These are phyloP conservation scores for Leishmania amazonensis DNA, from an alignment of 208 protist genomes.

Conservation along the genomic window DNA sequence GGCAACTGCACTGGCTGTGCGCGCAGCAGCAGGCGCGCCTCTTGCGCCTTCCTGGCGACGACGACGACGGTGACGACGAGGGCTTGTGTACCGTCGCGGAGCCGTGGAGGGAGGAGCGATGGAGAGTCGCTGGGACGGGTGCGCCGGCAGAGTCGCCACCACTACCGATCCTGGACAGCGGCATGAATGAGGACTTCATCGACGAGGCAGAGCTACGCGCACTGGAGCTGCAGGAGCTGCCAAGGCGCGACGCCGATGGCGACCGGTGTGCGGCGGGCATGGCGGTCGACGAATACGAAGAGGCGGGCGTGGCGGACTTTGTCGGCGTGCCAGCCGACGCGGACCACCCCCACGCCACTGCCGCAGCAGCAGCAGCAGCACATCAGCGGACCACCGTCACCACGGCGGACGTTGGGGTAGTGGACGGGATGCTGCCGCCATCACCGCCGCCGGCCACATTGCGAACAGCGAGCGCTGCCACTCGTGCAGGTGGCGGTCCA, in stretches of 20 bases:
- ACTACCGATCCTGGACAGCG: neutral
- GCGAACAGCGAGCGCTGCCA: conserved; percentile 32
- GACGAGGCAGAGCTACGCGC: conserved; percentile 16
- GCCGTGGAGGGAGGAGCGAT: neutral
- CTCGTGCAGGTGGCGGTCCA: conserved; percentile 2
- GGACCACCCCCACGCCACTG: neutral
- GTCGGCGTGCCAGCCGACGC: neutral
- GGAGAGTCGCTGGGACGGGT: neutral
- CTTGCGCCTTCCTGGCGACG: neutral
- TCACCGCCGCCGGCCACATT: conserved; percentile 5
- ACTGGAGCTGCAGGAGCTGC: conserved; percentile 11
- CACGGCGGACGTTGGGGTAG: neutral
- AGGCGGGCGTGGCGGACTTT: neutral
- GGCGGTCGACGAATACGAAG: neutral
- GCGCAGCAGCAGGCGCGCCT: conserved; percentile 14
- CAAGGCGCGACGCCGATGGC: neutral
- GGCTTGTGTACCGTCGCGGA: neutral
- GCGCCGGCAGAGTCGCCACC: neutral
- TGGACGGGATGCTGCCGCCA: conserved; percentile 2
- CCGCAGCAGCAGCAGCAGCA: no score
- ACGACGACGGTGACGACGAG: no score
- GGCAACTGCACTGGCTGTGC: conserved; percentile 26
- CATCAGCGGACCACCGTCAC: neutral
- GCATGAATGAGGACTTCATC: conserved; percentile 6
- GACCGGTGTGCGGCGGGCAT: neutral